Conservation (phyloP, 2,329 filamentous ascomycete genomes). For the Rugonectria rugulosa region DNA sequence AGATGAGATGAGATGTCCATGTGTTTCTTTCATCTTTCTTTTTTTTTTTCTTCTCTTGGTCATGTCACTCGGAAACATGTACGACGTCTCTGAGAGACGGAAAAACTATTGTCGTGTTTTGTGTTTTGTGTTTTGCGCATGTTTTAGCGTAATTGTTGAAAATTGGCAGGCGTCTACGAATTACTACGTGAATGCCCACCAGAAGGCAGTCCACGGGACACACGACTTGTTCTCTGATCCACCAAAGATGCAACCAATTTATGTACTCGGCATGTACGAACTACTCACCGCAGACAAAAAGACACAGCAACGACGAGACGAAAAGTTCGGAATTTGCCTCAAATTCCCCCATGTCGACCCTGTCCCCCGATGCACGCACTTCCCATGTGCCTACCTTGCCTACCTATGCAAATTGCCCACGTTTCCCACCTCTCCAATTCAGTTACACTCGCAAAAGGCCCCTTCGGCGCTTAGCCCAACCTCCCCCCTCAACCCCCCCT, state of each 20-base stretch:
- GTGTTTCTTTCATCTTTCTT: not conserved
- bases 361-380: not conserved
- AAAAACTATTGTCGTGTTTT: not conserved
- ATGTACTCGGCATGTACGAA: too few species aligned
- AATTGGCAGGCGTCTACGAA: too few species aligned
- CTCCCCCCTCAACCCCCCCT: not conserved
- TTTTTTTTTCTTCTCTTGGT: too few species aligned
- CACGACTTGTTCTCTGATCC: too few species aligned
- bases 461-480: constrained; percentile 12
- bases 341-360: not conserved
- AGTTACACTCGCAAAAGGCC: not conserved
- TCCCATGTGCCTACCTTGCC: not conserved
- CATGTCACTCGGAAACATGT: not conserved
- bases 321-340: too few species aligned
- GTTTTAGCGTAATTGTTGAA: too few species aligned
- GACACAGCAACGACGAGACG: constrained; percentile 1
- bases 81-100: not conserved
- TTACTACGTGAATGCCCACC: too few species aligned
- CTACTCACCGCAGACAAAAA: too few species aligned
- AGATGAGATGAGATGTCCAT: constrained; percentile 9
- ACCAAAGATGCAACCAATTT: too few species aligned
- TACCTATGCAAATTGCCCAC: constrained; percentile 7
- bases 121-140: not conserved
- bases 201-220: not conserved
- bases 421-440: constrained; percentile 1